Percentiles rank a stretch among this genome's conserved stretches.
These are phyloP conservation scores for Raddia guianensis DNA, from an alignment of 176 grass and related monocot species.

Conservation along the genomic window DNA sequence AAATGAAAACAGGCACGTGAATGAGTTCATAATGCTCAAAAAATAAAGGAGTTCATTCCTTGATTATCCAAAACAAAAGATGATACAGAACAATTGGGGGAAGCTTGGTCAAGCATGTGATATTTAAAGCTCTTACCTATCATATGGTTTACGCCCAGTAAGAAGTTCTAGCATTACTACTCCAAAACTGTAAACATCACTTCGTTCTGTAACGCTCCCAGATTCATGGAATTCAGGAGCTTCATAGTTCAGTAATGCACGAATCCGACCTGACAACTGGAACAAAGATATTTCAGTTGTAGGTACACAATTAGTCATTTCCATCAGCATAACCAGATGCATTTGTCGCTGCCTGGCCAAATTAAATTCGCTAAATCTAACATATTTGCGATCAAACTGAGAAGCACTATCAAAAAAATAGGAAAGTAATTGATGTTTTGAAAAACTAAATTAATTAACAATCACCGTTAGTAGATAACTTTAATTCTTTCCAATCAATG, in stretches of 20 bases:
- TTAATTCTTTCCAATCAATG: conserved; percentile 4
- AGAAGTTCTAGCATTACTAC: conserved; percentile 99
- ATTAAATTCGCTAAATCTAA: conserved; percentile 11
- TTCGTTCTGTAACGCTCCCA: conserved; percentile 54
- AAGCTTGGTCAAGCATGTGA: conserved; percentile 8
- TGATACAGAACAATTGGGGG: neutral
- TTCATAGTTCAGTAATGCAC: conserved; percentile 68
- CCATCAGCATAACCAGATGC: conserved; percentile 33
- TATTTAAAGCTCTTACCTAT: conserved; percentile 53
- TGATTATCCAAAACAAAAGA: neutral
- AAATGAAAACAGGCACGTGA: conserved; percentile 26
- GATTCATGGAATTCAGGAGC: conserved; percentile 77
- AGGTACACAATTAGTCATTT: conserved; percentile 23
- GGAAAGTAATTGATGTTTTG: neutral
- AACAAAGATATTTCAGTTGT: conserved; percentile 37
- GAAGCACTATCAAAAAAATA: conserved; percentile 5
- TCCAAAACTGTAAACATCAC: conserved; percentile 97
- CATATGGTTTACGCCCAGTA: conserved; percentile 87
- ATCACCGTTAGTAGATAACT: neutral
- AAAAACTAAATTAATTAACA: neutral
- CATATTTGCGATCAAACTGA: conserved; percentile 12
- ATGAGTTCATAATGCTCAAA: neutral
- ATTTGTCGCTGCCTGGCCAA: neutral
- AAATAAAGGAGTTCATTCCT: neutral
- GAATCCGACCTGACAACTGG: conserved; percentile 78